Percentiles rank a stretch among this genome's conserved stretches.
Evolutionary conservation across 2,329 filamentous ascomycete genomes (phyloP).

Genomic region (Lasiodiplodia citricola): DNA sequence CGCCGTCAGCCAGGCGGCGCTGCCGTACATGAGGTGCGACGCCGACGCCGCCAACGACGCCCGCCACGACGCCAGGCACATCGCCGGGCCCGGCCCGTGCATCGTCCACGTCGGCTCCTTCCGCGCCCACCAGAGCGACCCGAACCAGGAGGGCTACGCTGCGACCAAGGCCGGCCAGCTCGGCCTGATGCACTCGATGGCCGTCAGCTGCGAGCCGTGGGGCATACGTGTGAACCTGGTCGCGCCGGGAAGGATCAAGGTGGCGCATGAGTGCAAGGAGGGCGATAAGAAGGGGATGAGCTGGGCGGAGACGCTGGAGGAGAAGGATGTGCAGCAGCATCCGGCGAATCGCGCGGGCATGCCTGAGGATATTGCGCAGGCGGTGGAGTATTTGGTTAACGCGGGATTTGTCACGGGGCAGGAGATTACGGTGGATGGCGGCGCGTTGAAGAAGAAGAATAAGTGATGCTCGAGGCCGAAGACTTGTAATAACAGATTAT

Average conservation of each 20-base stretch:
- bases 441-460: constrained; percentile 42
- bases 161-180: constrained; percentile 45
- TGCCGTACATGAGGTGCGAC: constrained; percentile 53
- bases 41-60: constrained; percentile 31
- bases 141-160: constrained; percentile 58
- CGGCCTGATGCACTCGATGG: constrained; percentile 47
- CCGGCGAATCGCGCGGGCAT: constrained; percentile 52
- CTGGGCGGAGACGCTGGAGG: constrained; percentile 45
- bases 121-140: constrained; percentile 52
- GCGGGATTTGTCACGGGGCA: constrained; percentile 47
- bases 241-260: constrained; percentile 54
- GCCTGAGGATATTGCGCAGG: constrained; percentile 53
- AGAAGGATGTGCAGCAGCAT: constrained; percentile 51
- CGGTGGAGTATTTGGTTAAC: constrained; percentile 48
- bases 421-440: constrained; percentile 46
- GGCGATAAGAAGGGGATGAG: constrained; percentile 49
- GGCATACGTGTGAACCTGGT: constrained; percentile 43
- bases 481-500: too few species aligned
- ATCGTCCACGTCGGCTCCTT: constrained; percentile 56
- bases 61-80: constrained; percentile 25
- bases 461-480: neutral
- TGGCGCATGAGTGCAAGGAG: constrained; percentile 52
- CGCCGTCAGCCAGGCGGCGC: constrained; percentile 53
- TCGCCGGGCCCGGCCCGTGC: constrained; percentile 47
- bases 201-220: constrained; percentile 39